phyloP scores from a whole-genome alignment of 192 early-diverging fungal genomes.

The Umbelopsis vinacea region DNA sequence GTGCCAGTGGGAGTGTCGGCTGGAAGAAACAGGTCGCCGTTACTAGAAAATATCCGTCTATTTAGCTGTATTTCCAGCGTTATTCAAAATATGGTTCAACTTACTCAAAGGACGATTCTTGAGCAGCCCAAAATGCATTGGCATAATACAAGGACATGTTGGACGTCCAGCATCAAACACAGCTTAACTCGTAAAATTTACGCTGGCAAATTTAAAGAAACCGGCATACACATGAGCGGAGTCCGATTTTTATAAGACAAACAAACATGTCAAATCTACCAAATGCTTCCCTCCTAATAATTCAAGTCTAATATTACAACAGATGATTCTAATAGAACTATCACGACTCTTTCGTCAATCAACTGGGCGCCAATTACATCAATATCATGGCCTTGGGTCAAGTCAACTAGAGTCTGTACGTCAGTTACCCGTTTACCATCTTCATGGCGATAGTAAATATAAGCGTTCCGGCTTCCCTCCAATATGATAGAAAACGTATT shows the following conservation, averaged over 20 bases:
- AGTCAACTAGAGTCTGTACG: conserved; percentile 50
- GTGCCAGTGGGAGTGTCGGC: neutral
- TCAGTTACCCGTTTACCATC: conserved; percentile 38
- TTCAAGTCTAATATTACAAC: conserved; percentile 19
- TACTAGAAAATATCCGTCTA: neutral
- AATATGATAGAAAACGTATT: conserved; percentile 50
- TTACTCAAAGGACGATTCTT: neutral
- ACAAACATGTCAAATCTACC: no score
- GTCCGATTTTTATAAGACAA: no score
- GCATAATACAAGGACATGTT: neutral
- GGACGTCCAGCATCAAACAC: no score
- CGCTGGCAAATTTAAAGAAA: no score
- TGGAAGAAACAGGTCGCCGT: neutral
- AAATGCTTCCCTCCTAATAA: neutral
- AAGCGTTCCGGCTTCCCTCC: conserved; percentile 56
- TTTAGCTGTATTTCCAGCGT: no score
- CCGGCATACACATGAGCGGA: no score
- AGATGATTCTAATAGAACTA: conserved; percentile 44
- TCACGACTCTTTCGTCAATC: conserved; percentile 40
- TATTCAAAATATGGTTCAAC: neutral
- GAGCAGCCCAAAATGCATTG: conserved; percentile 8
- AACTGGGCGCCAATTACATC: conserved; percentile 57
- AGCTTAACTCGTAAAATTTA: no score
- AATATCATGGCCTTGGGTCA: conserved; percentile 42
- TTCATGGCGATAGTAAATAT: conserved; percentile 49